Conservation (phyloP, 139 green algal genomes). For the Micractinium sp. region DNA sequence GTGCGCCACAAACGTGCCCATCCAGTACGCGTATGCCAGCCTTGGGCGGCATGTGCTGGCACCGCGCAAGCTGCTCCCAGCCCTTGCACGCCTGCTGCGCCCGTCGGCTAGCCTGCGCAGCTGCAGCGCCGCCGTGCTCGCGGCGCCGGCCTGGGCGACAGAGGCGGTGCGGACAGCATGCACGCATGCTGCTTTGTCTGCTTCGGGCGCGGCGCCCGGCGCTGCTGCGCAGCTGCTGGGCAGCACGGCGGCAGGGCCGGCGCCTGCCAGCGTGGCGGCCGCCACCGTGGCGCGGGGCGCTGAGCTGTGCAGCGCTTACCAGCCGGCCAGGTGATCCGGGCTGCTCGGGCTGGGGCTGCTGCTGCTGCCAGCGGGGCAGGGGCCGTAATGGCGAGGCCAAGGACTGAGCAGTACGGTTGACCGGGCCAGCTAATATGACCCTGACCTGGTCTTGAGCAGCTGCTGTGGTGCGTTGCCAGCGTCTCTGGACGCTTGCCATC, state of each 20-base stretch:
- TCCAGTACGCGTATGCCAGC: not conserved
- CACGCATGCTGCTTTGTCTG: not conserved
- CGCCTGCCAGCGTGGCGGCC: not conserved
- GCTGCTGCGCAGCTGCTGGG: not conserved
- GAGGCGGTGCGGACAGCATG: not conserved
- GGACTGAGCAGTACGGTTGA: no score
- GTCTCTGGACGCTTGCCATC: no score
- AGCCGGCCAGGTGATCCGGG: not conserved
- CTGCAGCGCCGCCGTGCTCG: not conserved
- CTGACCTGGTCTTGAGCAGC: not conserved
- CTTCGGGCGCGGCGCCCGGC: not conserved
- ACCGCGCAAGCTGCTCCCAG: not conserved
- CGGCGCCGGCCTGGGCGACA: not conserved
- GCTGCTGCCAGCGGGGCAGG: no score
- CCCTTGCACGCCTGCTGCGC: not conserved
- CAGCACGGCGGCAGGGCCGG: no score
- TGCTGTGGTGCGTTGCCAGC: no score
- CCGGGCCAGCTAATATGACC: not conserved
- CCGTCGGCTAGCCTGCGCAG: not conserved
- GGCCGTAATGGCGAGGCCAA: no score
- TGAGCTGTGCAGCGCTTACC: not conserved
- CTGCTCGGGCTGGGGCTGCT: not conserved
- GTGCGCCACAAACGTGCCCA: not conserved
- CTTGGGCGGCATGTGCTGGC: not conserved
- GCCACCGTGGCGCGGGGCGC: not conserved